Percentiles rank a stretch among this genome's conserved stretches.
These are phyloP conservation scores for Ambrosia trifida DNA, from an alignment of 129 eudicot species.

Conservation along the genomic window DNA sequence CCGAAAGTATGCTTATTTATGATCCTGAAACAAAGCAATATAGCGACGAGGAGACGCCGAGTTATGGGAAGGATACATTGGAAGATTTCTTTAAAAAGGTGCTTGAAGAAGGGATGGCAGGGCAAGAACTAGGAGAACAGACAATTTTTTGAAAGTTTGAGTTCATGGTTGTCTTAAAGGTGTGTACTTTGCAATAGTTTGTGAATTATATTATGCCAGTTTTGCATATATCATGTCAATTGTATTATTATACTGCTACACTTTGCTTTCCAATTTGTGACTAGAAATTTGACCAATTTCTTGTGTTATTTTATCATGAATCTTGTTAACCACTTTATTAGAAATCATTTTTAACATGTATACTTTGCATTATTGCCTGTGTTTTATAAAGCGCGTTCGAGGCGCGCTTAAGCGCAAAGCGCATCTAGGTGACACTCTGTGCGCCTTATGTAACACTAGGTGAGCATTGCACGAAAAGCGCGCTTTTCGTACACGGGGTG, in stretches of 20 bases:
- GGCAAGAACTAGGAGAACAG: slow-evolving; percentile 93
- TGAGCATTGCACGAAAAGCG: too few species aligned
- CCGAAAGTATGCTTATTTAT: slow-evolving; percentile 87
- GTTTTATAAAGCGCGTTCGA: too few species aligned
- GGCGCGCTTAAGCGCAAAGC: too few species aligned
- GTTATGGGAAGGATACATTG: slow-evolving; percentile 89
- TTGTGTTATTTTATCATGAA: not conserved
- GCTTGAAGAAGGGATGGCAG: slow-evolving; percentile 87
- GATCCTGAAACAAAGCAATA: slow-evolving; percentile 81
- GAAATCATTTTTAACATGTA: too few species aligned
- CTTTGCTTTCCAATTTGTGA: slow-evolving; percentile 8
- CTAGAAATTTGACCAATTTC: not conserved
- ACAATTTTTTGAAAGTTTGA: slow-evolving; percentile 43
- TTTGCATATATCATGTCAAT: slow-evolving; percentile 33
- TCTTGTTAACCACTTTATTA: too few species aligned
- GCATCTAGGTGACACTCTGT: too few species aligned
- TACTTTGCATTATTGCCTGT: too few species aligned
- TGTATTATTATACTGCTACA: not conserved
- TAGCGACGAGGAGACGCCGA: slow-evolving; percentile 76
- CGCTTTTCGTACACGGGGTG: too few species aligned
- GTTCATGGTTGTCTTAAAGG: slow-evolving; percentile 14
- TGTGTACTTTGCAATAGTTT: slow-evolving; percentile 27
- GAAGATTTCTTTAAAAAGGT: slow-evolving; percentile 86
- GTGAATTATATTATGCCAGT: slow-evolving; percentile 26
- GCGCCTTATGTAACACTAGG: too few species aligned